A percentile compares a stretch with the other conserved stretches of the same genome.
phyloP scores from a whole-genome alignment of 495 filamentous ascomycete genomes.

The Letharia lupina region DNA sequence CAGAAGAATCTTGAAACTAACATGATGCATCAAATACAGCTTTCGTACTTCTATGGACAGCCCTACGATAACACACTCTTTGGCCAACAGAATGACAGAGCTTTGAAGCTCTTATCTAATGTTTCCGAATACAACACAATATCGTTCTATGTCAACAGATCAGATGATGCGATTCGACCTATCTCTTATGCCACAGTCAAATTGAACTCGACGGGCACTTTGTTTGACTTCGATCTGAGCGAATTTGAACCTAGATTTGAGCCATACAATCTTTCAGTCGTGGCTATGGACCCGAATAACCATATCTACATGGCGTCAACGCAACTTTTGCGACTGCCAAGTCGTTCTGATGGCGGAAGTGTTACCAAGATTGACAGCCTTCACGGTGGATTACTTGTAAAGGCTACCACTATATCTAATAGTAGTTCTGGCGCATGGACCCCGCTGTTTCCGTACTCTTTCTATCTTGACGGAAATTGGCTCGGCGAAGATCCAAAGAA shows the following conservation, averaged over 20 bases:
- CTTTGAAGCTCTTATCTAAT: conserved; percentile 7
- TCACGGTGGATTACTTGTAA: conserved; percentile 46
- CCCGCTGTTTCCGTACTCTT: conserved; percentile 55
- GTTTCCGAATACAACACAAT: not conserved
- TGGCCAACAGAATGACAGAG: conserved; percentile 32
- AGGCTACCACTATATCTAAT: conserved; percentile 2
- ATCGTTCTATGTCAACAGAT: conserved; percentile 14
- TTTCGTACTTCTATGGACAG: conserved; percentile 44
- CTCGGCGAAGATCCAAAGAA: conserved; percentile 40
- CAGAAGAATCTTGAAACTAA: too few relatives aligned
- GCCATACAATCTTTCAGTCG: conserved; percentile 37
- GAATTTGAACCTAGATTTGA: conserved; percentile 36
- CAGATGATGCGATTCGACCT: conserved; percentile 12
- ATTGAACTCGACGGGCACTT: conserved; percentile 40
- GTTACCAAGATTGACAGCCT: conserved; percentile 55
- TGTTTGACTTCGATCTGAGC: conserved; percentile 40
- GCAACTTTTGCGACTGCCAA: conserved; percentile 47
- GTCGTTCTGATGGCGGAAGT: conserved; percentile 47
- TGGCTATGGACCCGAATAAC: conserved; percentile 26
- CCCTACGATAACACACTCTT: conserved; percentile 33
- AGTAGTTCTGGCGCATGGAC: conserved; percentile 32
- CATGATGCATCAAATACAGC: not conserved
- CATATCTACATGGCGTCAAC: conserved; percentile 38
- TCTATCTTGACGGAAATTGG: conserved; percentile 52
- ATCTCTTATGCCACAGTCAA: conserved; percentile 28